Evolutionary conservation across 768 basidiomycete genomes (phyloP), one percentile per base, ranked within the genome.

Genomic region (Kwoniella europaea): DNA sequence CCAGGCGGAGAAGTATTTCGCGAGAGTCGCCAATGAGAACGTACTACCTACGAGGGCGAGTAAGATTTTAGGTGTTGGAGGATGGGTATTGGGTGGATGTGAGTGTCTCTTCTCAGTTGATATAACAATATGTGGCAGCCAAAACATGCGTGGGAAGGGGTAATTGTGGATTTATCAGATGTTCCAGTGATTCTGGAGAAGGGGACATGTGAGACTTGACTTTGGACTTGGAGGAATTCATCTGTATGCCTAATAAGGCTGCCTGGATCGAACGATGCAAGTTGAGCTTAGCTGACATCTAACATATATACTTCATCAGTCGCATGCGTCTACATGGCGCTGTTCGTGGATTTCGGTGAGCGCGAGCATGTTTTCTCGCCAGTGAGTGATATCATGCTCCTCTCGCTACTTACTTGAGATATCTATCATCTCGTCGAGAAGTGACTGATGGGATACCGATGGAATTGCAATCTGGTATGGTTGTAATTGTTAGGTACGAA

Each of bases 281-380:
- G 3, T 27, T 60, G 50, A 18, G 18, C 15, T 52, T 12, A 22
- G 43, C 61, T 62, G 61, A 62, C 61, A 18, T 35, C 24, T 44
- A 24, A 18, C 22, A 18, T 41, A 7, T 59, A 15, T 22, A 10
- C 1, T 43, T 44, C 6, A 18, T 12, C 54, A 79, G 78, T 74
- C 50, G 74, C 78, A 15, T 72, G 71, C 15, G 63, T 71, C 15
- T 80, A 77, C 55, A 78, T 80, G 76, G 69, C 71, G 2, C 59
- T 80, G 13, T 76, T 66, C 58, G 77, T 74, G 41, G 79, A 80
- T 71, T 80, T 75, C 54, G 79, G 79, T 3, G 64, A 71, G 2
- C 65, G 66, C 53, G 79, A 80, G 63, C 79, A 80, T 55, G 76
- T 78, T 42, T 80, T 80, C 57, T 76, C 79, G 60, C 74, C 74